Conservation (phyloP, 2,329 filamentous ascomycete genomes). For the Didymella pinodella region DNA sequence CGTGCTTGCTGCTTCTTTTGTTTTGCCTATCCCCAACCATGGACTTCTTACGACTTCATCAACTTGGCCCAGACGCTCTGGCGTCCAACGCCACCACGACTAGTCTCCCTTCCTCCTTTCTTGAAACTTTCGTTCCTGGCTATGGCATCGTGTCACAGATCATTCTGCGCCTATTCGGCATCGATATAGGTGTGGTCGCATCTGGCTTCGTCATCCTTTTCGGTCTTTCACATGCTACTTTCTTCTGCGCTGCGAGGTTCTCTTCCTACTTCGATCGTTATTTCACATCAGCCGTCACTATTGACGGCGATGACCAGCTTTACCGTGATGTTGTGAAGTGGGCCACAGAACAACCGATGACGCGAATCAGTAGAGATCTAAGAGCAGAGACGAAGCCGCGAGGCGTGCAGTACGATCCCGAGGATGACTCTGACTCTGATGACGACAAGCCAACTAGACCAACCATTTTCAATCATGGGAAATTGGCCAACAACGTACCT, state of each 20-base stretch:
- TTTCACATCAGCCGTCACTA: slow-evolving; percentile 54
- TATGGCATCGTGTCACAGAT: slow-evolving; percentile 58
- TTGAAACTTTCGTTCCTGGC: slow-evolving; percentile 61
- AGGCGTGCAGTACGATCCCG: slow-evolving; percentile 44
- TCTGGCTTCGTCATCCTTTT: slow-evolving; percentile 54
- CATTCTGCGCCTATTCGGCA: slow-evolving; percentile 52
- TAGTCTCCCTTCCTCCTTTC: slow-evolving; percentile 55
- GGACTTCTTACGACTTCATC: slow-evolving; percentile 34
- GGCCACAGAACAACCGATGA: slow-evolving; percentile 53
- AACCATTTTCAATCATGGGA: slow-evolving; percentile 60
- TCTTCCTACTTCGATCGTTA: slow-evolving; percentile 27
- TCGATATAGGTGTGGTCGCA: slow-evolving; percentile 60
- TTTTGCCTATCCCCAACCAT: slow-evolving; percentile 19
- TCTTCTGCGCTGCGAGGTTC: slow-evolving; percentile 49
- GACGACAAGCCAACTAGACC: slow-evolving; percentile 50
- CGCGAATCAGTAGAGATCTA: slow-evolving; percentile 48
- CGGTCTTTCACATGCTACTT: slow-evolving; percentile 36
- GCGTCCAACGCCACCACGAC: slow-evolving; percentile 30
- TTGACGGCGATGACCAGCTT: slow-evolving; percentile 56
- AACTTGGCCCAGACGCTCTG: slow-evolving; percentile 27
- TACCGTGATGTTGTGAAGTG: slow-evolving; percentile 55
- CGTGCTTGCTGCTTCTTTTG: not conserved
- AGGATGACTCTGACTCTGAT: slow-evolving; percentile 46
- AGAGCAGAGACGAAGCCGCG: slow-evolving; percentile 52
- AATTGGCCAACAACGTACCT: slow-evolving; percentile 58